Percentiles rank a stretch among this genome's conserved stretches.
Conservation (phyloP, 106 monocot genomes). For the Dendrobium nobile region DNA sequence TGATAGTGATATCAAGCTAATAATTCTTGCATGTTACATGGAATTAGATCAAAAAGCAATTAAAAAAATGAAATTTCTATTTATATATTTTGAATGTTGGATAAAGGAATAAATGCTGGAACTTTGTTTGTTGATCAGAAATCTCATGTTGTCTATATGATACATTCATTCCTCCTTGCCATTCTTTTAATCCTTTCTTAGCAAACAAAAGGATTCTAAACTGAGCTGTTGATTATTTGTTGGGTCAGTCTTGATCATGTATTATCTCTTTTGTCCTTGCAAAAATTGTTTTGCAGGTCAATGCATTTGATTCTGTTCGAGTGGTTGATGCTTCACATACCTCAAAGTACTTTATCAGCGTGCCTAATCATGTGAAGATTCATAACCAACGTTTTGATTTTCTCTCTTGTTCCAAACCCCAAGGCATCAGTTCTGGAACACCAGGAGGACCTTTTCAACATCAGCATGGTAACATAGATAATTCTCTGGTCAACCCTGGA, state of each 20-base stretch:
- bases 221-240: background rate
- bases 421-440: slow-evolving; percentile 6
- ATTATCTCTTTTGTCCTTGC: background rate
- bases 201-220: background rate
- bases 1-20: background rate
- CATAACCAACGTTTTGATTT: slow-evolving; percentile 7
- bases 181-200: background rate
- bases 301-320: slow-evolving; percentile 63
- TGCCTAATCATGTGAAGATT: slow-evolving; percentile 9
- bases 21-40: background rate
- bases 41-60: background rate
- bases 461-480: slow-evolving; percentile 1
- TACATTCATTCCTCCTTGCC: background rate
- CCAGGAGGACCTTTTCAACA: slow-evolving; percentile 5
- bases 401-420: slow-evolving; percentile 9
- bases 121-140: background rate
- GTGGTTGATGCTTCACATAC: slow-evolving; percentile 51
- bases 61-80: background rate
- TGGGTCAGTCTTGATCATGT: background rate
- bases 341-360: slow-evolving; percentile 59
- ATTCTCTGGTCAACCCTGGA: slow-evolving; percentile 9
- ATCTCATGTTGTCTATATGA: background rate
- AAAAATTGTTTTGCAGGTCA: slow-evolving; percentile 43
- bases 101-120: background rate
- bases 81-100: background rate